Percentiles rank a stretch among this genome's conserved stretches.
These are phyloP conservation scores for Biancaea sappan DNA, from an alignment of 306 rosid species.

Conservation along the genomic window DNA sequence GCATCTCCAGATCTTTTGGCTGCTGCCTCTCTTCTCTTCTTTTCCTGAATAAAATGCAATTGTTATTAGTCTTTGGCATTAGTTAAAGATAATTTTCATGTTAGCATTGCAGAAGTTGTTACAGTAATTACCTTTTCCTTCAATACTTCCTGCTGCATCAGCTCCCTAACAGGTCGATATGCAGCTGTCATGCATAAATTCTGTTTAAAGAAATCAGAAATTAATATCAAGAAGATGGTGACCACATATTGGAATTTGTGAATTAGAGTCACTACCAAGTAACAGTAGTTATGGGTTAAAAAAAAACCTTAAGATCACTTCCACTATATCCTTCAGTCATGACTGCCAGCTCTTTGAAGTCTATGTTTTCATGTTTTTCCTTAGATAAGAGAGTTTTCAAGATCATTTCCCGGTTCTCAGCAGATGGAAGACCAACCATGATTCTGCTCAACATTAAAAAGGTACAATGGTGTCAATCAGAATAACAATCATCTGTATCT, in stretches of 20 bases:
- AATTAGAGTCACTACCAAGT: neutral
- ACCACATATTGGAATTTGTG: neutral
- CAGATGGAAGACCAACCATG: constrained; percentile 75
- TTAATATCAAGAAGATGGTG: constrained; percentile 39
- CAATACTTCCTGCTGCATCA: constrained; percentile 65
- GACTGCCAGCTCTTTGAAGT: constrained; percentile 61
- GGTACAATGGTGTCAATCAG: constrained; percentile 11
- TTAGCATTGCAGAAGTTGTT: neutral
- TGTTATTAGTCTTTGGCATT: constrained; percentile 10
- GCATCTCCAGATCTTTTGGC: constrained; percentile 50
- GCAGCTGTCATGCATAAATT: constrained; percentile 80
- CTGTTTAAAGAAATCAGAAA: constrained; percentile 54
- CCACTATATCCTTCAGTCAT: constrained; percentile 82
- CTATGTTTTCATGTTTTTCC: constrained; percentile 59
- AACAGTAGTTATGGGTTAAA: neutral
- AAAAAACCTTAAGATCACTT: constrained; percentile 77
- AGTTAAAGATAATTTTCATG: neutral
- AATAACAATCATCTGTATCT: neutral
- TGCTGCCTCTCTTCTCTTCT: constrained; percentile 51
- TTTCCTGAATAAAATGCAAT: constrained; percentile 50
- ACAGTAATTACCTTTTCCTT: constrained; percentile 56
- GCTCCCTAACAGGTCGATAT: constrained; percentile 80
- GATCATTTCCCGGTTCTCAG: constrained; percentile 65
- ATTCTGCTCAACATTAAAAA: constrained; percentile 46
- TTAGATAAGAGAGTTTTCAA: constrained; percentile 63